These are phyloP conservation scores for Fusarium dlaminii DNA, from an alignment of 2,329 filamentous ascomycete genomes.

Conservation along the genomic window DNA sequence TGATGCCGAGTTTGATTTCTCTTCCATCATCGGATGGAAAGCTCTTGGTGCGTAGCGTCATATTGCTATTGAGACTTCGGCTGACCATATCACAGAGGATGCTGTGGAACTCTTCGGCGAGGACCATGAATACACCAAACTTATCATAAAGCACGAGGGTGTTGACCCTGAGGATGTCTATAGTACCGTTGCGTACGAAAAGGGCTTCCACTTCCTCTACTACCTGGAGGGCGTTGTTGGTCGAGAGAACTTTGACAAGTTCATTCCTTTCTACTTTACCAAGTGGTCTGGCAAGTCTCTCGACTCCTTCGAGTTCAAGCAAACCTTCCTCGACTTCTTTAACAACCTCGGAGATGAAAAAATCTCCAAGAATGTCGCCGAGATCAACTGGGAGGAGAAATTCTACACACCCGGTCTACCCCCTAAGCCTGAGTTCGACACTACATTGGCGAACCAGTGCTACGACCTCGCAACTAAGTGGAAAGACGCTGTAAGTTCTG, in stretches of 20 bases:
- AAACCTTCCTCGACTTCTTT: conserved; percentile 88
- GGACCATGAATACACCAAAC: conserved; percentile 92
- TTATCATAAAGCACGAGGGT: conserved; percentile 86
- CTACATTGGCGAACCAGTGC: conserved; percentile 84
- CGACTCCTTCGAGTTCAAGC: conserved; percentile 94
- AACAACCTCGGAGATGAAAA: conserved; percentile 68
- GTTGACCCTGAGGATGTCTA: conserved; percentile 97
- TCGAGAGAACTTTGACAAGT: conserved; percentile 88
- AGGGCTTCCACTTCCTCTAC: conserved; percentile 94
- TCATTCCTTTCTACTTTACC: conserved; percentile 94
- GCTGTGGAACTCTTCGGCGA: conserved; percentile 80
- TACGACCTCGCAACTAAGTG: conserved; percentile 85
- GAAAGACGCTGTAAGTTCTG: conserved; percentile 65
- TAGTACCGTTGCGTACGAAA: conserved; percentile 92
- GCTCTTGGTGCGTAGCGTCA: conserved; percentile 65
- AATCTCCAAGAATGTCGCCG: conserved; percentile 70
- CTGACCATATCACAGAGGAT: conserved; percentile 64
- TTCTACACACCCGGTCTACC: conserved; percentile 92
- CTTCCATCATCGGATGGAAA: conserved; percentile 96
- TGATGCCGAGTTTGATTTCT: conserved; percentile 89
- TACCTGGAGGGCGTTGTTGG: conserved; percentile 88
- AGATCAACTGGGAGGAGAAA: conserved; percentile 88
- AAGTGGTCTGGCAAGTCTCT: conserved; percentile 87
- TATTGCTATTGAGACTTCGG: not conserved
- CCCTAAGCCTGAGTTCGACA: conserved; percentile 91